Percentiles rank a stretch among this genome's conserved stretches.
Conservation (phyloP, 306 rosid species). For the Prunus davidiana region DNA sequence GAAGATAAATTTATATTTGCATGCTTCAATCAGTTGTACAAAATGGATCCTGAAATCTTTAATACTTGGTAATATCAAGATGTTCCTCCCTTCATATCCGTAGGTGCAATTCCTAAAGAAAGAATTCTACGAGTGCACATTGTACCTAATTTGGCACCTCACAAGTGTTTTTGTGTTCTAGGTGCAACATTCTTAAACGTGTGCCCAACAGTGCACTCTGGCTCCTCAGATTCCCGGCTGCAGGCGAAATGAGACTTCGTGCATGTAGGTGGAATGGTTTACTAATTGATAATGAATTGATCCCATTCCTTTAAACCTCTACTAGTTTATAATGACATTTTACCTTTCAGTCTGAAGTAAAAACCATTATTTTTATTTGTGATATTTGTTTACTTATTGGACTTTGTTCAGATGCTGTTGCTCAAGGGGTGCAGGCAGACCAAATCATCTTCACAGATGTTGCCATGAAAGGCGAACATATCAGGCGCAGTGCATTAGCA, state of each 20-base stretch:
- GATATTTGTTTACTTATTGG: conserved; percentile 13
- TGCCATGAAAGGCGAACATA: conserved; percentile 95
- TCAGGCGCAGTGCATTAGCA: conserved; percentile 88
- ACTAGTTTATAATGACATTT: background rate
- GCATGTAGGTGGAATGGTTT: conserved; percentile 54
- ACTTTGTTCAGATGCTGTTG: conserved; percentile 64
- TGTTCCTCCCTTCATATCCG: conserved; percentile 11
- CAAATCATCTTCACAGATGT: conserved; percentile 96
- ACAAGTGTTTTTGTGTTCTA: conserved; percentile 22
- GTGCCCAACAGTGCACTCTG: conserved; percentile 97
- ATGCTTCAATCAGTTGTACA: conserved; percentile 94
- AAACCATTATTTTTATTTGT: background rate
- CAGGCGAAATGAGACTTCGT: conserved; percentile 90
- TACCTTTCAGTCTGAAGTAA: background rate
- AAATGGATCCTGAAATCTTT: conserved; percentile 98
- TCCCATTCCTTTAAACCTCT: background rate
- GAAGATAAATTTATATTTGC: conserved; percentile 92
- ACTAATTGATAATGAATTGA: too few species aligned
- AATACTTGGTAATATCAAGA: conserved; percentile 65
- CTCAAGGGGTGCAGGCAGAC: conserved; percentile 89
- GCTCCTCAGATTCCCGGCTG: conserved; percentile 98
- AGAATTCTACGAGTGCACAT: background rate
- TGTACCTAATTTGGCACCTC: conserved; percentile 9
- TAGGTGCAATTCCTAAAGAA: background rate
- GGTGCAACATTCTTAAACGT: conserved; percentile 97